Conservation (phyloP, 495 filamentous ascomycete genomes). For the Penicillium psychrofluorescens region DNA sequence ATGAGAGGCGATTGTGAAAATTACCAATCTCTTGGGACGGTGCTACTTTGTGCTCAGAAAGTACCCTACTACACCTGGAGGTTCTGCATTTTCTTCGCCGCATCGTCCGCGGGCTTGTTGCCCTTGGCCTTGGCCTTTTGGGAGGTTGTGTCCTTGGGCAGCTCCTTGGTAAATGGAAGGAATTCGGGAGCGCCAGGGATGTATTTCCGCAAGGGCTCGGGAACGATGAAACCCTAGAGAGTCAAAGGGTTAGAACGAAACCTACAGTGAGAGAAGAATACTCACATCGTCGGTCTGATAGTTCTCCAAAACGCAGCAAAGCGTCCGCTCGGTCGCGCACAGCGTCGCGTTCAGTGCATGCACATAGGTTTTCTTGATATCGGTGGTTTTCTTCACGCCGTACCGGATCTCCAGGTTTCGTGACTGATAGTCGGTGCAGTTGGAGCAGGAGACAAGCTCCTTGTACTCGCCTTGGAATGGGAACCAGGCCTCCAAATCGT, state of each 20-base stretch:
- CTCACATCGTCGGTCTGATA: conserved; percentile 82
- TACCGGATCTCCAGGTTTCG: conserved; percentile 81
- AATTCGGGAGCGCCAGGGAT: conserved; percentile 85
- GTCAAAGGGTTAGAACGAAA: conserved; percentile 2
- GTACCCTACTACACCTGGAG: conserved; percentile 25
- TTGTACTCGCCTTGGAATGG: conserved; percentile 96
- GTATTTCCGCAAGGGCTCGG: conserved; percentile 83
- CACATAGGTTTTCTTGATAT: conserved; percentile 83
- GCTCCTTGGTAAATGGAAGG: conserved; percentile 77
- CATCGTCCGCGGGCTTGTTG: conserved; percentile 20
- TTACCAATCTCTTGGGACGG: no score
- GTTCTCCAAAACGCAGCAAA: conserved; percentile 95
- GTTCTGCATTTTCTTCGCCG: conserved; percentile 32
- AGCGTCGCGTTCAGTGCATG: conserved; percentile 90
- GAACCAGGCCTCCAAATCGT: conserved; percentile 96
- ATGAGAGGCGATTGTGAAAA: no score
- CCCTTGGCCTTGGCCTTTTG: conserved; percentile 45
- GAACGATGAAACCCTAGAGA: conserved; percentile 69
- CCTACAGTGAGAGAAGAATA: conserved; percentile 3
- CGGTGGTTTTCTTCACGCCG: conserved; percentile 70
- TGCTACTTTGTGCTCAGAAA: no score
- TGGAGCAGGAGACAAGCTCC: conserved; percentile 90
- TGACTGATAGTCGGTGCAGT: conserved; percentile 94
- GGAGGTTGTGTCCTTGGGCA: conserved; percentile 67
- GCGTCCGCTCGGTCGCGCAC: conserved; percentile 84